A percentile compares a stretch with the other conserved stretches of the same genome.
Evolutionary conservation across 73 alveolate genomes (phyloP).

Genomic region (Stentor coeruleus): DNA sequence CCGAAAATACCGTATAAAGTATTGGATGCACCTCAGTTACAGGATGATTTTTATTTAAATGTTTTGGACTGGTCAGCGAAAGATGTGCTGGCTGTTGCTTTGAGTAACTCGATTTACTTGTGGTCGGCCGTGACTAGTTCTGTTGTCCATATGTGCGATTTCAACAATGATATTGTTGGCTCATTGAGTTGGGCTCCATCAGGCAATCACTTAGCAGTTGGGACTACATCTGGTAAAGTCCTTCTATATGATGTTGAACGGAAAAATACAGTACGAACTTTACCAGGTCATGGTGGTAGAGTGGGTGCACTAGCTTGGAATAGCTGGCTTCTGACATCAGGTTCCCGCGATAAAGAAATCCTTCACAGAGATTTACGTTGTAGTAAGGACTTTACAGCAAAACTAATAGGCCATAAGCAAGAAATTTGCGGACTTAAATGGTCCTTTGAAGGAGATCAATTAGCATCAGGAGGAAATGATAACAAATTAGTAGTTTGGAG

Average conservation of each 20-base stretch:
- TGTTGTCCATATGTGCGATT: conserved; percentile 52
- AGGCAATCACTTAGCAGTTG: conserved; percentile 78
- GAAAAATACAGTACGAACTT: conserved; percentile 46
- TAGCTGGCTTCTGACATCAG: conserved; percentile 75
- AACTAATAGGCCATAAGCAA: conserved; percentile 56
- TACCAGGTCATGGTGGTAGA: conserved; percentile 77
- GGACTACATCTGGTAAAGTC: conserved; percentile 72
- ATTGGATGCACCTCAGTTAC: conserved; percentile 85
- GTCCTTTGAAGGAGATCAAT: conserved; percentile 86
- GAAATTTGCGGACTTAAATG: conserved; percentile 94
- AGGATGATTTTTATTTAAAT: conserved; percentile 94
- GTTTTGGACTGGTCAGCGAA: conserved; percentile 89
- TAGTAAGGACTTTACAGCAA: conserved; percentile 31
- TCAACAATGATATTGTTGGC: conserved; percentile 54
- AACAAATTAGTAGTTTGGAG: conserved; percentile 91
- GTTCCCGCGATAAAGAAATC: conserved; percentile 92
- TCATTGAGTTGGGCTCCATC: conserved; percentile 52
- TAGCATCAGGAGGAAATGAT: conserved; percentile 98
- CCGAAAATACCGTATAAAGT: conserved; percentile 82
- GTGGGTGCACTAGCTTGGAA: conserved; percentile 93
- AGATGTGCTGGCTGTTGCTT: conserved; percentile 84
- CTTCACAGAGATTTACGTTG: conserved; percentile 85
- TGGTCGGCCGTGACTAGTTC: conserved; percentile 62
- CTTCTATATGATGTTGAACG: conserved; percentile 76
- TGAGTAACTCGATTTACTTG: conserved; percentile 56